Evolutionary conservation across 2,329 filamentous ascomycete species (phyloP), one percentile per base, ranked within the genome.

Genomic region (Cryphonectria parasitica): DNA sequence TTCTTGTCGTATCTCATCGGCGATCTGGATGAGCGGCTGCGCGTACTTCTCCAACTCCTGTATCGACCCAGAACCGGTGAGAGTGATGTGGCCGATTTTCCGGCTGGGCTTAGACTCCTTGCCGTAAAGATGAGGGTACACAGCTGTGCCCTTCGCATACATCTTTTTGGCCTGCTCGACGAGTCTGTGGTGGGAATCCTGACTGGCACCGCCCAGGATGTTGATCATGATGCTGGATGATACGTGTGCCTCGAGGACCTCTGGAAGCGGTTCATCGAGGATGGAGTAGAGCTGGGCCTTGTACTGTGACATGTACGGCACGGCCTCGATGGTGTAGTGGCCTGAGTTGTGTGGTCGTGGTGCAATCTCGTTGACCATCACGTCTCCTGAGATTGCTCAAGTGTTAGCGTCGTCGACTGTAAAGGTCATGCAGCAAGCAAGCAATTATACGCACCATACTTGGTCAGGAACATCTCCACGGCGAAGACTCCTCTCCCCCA

Each of bases 61-160:
- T 52, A 87, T 83, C 77, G 95, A 89, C 0, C 88, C 89, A 17
- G 87, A 84, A 0, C 90, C 90, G 1, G 92, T 92, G 52, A 97
- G 83, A 0, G 95, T 98, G 75, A 99, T 89, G 80, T 99, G 96
- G 15, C 95, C 95, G 83, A 98, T 98, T 81, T 98, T 99, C 62
- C 96, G 91, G 45, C 93, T 92, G 5, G 93, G 93, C 76, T 94
- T 93, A 36, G 94, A 92, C 63, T 88, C 89, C 82, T 98, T 98
- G 77, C 95, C 95, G 82, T 99, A 99, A 63, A 98, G 88, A 77
- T 99, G 95, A 15, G 98, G 86, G 67, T 84, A 86, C 19, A 86
- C 81, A 66, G 85, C 86, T 72, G 84, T 83, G 52, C 83, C 79
- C 10, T 82, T 79, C 49, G 79, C 79, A 69, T 83, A 85, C 54